Percentiles rank a stretch among this genome's conserved stretches.
Evolutionary conservation across 768 basidiomycete species (phyloP).

Genomic region (Trametes cubensis): DNA sequence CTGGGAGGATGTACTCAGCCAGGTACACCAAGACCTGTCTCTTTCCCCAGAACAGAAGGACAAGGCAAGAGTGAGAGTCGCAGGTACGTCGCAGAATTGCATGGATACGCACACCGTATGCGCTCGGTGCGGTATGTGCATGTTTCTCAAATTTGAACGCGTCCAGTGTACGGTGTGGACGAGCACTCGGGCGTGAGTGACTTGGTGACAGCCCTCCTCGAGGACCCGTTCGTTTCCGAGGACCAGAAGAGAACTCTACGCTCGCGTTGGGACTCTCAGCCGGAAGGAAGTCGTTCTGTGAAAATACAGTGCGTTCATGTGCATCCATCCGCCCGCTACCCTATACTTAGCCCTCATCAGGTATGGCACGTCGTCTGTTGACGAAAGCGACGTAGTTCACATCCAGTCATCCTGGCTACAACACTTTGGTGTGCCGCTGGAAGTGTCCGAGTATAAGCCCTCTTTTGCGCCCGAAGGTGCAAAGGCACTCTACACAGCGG

Average conservation of each 20-base stretch:
- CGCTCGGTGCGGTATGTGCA: not conserved
- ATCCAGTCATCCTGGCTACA: conserved; percentile 56
- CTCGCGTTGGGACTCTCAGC: conserved; percentile 44
- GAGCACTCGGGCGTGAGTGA: conserved; percentile 55
- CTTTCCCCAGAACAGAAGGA: conserved; percentile 37
- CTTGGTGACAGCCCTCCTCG: conserved; percentile 69
- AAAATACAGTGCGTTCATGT: conserved; percentile 19
- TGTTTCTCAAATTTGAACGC: not conserved
- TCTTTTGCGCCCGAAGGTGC: conserved; percentile 12
- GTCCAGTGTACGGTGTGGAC: conserved; percentile 60
- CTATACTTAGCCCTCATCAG: conserved; percentile 7
- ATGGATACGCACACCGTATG: too few relatives aligned
- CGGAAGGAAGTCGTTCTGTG: conserved; percentile 8
- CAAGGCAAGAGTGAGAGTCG: conserved; percentile 42
- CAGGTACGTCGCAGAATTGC: conserved; percentile 42
- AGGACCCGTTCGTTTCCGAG: conserved; percentile 69
- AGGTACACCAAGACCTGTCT: conserved; percentile 35
- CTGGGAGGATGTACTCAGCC: conserved; percentile 50
- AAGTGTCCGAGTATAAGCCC: conserved; percentile 31
- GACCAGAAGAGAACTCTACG: conserved; percentile 46
- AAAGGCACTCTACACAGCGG: conserved; percentile 42
- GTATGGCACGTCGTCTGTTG: conserved; percentile 20
- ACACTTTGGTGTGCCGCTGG: conserved; percentile 49
- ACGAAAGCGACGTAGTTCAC: conserved; percentile 27
- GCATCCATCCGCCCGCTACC: too few relatives aligned